These are phyloP conservation scores for Botrytis galanthina DNA, from an alignment of 2,329 filamentous ascomycete genomes.

Conservation along the genomic window DNA sequence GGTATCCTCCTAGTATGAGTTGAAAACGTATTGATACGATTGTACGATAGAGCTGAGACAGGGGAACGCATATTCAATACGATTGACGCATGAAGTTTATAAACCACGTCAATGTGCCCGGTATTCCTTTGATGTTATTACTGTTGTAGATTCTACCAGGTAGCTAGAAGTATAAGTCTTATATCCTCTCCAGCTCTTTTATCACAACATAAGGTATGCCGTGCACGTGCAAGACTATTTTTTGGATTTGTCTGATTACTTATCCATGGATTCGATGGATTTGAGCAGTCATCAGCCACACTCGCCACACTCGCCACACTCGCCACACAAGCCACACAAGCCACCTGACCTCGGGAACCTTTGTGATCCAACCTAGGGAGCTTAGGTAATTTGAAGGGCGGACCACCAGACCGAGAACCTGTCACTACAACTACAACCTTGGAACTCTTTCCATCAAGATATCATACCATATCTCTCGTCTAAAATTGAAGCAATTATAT, in stretches of 20 bases:
- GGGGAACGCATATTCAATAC: constrained; percentile 11
- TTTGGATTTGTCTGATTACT: background rate
- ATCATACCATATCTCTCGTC: background rate
- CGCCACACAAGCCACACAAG: background rate
- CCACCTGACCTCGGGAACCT: background rate
- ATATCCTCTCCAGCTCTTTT: background rate
- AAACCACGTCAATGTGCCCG: background rate
- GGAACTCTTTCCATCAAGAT: background rate
- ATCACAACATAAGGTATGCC: background rate
- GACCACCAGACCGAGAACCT: too few species aligned
- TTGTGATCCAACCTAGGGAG: too few species aligned
- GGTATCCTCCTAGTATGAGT: constrained; percentile 2
- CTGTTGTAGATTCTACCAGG: background rate
- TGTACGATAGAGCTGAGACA: background rate
- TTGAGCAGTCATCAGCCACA: background rate
- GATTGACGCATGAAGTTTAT: background rate
- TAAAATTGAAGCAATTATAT: background rate
- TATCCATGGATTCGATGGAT: too few species aligned
- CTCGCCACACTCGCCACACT: background rate
- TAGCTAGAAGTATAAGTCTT: background rate
- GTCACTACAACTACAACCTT: background rate
- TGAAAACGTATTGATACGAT: background rate
- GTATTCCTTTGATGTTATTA: background rate
- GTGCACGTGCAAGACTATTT: constrained; percentile 4
- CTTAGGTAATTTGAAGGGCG: background rate